These are phyloP conservation scores for Wickerhamiella cacticola DNA, from an alignment of 805 yeast species.

Conservation along the genomic window DNA sequence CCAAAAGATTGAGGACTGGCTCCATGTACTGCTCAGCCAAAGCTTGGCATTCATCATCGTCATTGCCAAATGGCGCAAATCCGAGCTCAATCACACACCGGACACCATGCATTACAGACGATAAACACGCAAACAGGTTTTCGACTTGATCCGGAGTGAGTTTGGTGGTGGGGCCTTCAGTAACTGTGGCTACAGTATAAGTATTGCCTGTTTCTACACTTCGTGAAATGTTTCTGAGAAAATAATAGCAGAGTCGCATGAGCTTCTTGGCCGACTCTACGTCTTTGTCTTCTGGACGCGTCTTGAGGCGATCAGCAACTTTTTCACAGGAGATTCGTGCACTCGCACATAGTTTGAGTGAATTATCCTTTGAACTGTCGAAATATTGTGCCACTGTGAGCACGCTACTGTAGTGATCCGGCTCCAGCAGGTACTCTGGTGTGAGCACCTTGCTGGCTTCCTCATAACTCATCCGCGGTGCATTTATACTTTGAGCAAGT, in stretches of 20 bases:
- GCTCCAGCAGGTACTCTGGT: neutral
- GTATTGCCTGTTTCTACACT: neutral
- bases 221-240: neutral
- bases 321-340: neutral
- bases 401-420: neutral
- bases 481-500: too few species aligned
- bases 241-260: neutral
- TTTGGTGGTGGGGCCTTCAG: neutral
- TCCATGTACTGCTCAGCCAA: constrained; percentile 1
- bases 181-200: neutral
- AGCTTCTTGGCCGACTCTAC: neutral
- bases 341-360: neutral
- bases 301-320: neutral
- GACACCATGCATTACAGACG: neutral
- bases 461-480: neutral
- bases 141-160: neutral
- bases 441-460: neutral
- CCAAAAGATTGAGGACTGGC: neutral
- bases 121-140: neutral
- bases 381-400: neutral
- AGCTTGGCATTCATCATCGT: constrained; percentile 3
- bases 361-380: neutral
- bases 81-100: neutral
- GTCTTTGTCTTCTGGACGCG: neutral
- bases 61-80: neutral